These are phyloP conservation scores for Wickerhamomyces sydowiorum DNA, from an alignment of 805 yeast genomes.

Conservation along the genomic window DNA sequence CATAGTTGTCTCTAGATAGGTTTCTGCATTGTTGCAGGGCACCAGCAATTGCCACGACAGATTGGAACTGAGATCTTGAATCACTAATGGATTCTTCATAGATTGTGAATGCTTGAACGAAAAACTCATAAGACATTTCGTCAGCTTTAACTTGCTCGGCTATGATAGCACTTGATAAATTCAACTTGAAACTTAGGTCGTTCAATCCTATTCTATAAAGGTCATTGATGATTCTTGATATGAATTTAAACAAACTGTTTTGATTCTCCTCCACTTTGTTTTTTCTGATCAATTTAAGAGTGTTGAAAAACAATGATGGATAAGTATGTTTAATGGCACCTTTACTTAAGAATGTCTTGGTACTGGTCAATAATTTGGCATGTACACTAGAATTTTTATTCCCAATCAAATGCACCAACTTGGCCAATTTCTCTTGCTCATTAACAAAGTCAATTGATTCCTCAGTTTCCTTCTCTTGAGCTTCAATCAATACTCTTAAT, in stretches of 20 bases:
- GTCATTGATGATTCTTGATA: constrained; percentile 66
- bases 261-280: constrained; percentile 22
- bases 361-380: constrained; percentile 37
- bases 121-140: constrained; percentile 80
- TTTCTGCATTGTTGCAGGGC: constrained; percentile 46
- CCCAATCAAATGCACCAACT: constrained; percentile 59
- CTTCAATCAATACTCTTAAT: constrained; percentile 46
- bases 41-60: constrained; percentile 44
- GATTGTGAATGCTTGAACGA: constrained; percentile 79
- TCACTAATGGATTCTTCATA: constrained; percentile 65
- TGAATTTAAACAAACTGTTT: constrained; percentile 56
- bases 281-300: constrained; percentile 54
- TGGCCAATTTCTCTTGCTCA: constrained; percentile 60
- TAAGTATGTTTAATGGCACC: constrained; percentile 65
- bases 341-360: constrained; percentile 43
- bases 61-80: constrained; percentile 47
- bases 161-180: constrained; percentile 61
- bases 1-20: constrained; percentile 64
- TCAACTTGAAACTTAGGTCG: constrained; percentile 34
- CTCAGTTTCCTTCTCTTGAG: constrained; percentile 20
- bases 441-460: constrained; percentile 32
- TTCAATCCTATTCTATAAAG: constrained; percentile 39
- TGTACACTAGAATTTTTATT: constrained; percentile 40
- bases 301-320: constrained; percentile 66
- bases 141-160: constrained; percentile 74